A percentile compares a stretch with the other conserved stretches of the same genome.
phyloP scores from a whole-genome alignment of 1,284 basidiomycete species.

The Austroboletus sp. region DNA sequence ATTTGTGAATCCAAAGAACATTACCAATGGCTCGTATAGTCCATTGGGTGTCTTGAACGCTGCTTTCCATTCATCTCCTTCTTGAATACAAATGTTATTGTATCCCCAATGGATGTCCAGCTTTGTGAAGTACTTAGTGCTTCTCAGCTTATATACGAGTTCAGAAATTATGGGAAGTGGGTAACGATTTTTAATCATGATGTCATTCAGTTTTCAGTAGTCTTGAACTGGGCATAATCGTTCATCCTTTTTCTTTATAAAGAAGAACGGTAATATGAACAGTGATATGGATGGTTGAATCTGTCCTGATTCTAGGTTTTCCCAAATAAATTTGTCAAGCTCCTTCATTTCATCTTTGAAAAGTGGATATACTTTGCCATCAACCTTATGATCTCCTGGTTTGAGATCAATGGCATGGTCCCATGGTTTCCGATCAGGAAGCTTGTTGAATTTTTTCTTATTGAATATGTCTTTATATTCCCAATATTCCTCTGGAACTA shows the following conservation, averaged over 20 bases:
- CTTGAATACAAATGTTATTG: too few species aligned
- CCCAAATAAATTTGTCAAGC: background rate
- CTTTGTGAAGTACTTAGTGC: background rate
- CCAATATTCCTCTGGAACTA: too few species aligned
- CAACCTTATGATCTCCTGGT: background rate
- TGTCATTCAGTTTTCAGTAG: background rate
- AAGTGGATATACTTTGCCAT: background rate
- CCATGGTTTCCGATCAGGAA: too few species aligned
- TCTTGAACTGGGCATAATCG: background rate
- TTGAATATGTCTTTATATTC: too few species aligned
- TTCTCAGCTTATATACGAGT: background rate
- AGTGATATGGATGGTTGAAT: background rate
- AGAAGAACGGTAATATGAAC: background rate
- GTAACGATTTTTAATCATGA: background rate
- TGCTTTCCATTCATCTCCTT: too few species aligned
- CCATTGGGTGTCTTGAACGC: too few species aligned
- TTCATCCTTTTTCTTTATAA: background rate
- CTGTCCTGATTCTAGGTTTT: background rate
- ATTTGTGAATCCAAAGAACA: background rate
- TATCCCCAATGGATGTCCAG: background rate
- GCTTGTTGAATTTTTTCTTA: too few species aligned
- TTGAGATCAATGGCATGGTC: background rate
- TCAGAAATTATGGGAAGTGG: background rate
- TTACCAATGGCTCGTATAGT: background rate
- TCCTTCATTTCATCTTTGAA: background rate